Conservation (phyloP, 352 stramenopile genomes). For the Pythium chondricola region DNA sequence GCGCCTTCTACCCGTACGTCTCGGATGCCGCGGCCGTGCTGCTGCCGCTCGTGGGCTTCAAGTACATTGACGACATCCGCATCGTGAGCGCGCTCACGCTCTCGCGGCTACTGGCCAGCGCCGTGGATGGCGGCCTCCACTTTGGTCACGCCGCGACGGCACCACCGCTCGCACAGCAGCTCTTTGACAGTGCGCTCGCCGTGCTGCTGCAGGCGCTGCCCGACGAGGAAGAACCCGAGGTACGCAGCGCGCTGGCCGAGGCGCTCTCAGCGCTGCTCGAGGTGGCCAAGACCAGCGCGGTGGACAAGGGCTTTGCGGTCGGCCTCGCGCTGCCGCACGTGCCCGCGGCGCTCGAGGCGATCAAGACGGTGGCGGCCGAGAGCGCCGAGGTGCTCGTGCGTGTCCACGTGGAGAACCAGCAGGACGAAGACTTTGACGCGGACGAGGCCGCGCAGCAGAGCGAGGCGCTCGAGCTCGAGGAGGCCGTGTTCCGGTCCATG, state of each 20-base stretch:
- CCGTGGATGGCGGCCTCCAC: slow-evolving; percentile 66
- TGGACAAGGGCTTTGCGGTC: slow-evolving; percentile 66
- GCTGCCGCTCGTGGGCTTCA: slow-evolving; percentile 70
- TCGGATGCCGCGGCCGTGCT: slow-evolving; percentile 65
- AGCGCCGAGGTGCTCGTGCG: slow-evolving; percentile 56
- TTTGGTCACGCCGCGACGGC: slow-evolving; percentile 45
- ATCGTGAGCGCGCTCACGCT: slow-evolving; percentile 75
- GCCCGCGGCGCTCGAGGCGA: slow-evolving; percentile 55
- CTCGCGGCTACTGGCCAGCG: slow-evolving; percentile 61
- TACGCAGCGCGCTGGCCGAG: slow-evolving; percentile 66
- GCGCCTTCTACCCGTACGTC: slow-evolving; percentile 82
- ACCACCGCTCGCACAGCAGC: slow-evolving; percentile 69
- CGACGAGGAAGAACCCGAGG: slow-evolving; percentile 76
- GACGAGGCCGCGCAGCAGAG: slow-evolving; percentile 65
- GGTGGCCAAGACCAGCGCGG: slow-evolving; percentile 74
- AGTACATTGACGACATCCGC: slow-evolving; percentile 84
- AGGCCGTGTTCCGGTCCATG: slow-evolving; percentile 75
- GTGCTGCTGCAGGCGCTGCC: slow-evolving; percentile 67
- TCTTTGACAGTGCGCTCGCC: slow-evolving; percentile 76
- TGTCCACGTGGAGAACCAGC: slow-evolving; percentile 54
- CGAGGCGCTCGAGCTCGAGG: slow-evolving; percentile 66
- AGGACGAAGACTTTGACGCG: slow-evolving; percentile 79
- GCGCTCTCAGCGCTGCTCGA: slow-evolving; percentile 67
- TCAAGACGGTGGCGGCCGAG: slow-evolving; percentile 61
- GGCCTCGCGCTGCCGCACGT: slow-evolving; percentile 66